phyloP scores from a whole-genome alignment of 331 rosid species.

The Malus hybrid region DNA sequence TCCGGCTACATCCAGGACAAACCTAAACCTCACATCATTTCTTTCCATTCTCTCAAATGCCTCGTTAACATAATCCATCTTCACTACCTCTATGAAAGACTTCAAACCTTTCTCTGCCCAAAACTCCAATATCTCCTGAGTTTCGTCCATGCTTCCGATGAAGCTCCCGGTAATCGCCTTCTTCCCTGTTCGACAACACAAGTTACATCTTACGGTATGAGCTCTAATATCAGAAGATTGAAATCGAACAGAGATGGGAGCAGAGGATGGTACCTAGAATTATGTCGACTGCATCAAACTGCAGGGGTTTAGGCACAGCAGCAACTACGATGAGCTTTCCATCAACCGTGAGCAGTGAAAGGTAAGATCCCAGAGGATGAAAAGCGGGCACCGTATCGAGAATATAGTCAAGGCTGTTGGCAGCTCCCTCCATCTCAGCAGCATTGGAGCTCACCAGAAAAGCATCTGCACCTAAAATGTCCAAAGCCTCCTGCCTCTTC shows the following conservation, averaged over 20 bases:
- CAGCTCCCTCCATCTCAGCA: conserved; percentile 26
- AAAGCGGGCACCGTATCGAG: conserved; percentile 26
- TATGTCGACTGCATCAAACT: conserved; percentile 12
- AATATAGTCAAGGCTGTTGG: conserved; percentile 21
- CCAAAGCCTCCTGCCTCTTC: conserved; percentile 24
- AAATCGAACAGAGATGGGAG: not conserved
- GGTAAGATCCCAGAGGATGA: conserved; percentile 12
- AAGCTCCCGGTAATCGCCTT: conserved; percentile 21
- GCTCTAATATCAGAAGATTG: not conserved
- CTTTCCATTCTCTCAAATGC: conserved; percentile 33
- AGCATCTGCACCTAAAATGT: conserved; percentile 22
- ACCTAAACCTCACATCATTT: conserved; percentile 32
- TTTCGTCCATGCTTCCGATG: conserved; percentile 34
- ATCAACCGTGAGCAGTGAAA: conserved; percentile 19
- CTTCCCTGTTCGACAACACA: conserved; percentile 3
- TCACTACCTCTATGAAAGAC: conserved; percentile 18
- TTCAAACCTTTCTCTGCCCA: conserved; percentile 22
- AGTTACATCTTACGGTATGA: not conserved
- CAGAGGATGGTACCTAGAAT: conserved; percentile 6
- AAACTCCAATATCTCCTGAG: conserved; percentile 17
- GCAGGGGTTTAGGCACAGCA: conserved; percentile 20
- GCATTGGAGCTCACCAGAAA: conserved; percentile 23
- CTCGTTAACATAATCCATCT: conserved; percentile 22
- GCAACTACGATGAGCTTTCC: conserved; percentile 27
- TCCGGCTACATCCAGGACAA: conserved; percentile 27